Conservation (phyloP, 306 rosid species). For the Sicyos baderoa region DNA sequence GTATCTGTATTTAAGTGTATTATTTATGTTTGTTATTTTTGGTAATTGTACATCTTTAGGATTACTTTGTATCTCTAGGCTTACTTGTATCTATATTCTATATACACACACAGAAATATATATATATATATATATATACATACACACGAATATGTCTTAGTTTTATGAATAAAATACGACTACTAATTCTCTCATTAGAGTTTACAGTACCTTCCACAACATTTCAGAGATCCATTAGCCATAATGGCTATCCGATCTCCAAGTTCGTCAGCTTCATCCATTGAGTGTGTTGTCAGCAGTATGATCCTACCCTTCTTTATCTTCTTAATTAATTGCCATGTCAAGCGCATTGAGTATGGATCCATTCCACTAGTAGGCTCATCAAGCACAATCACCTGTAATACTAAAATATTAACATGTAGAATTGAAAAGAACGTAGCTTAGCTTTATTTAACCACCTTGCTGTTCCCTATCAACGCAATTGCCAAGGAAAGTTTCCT, state of each 20-base stretch:
- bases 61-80: too few relatives aligned
- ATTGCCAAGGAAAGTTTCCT: constrained; percentile 96
- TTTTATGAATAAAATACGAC: too few relatives aligned
- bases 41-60: too few relatives aligned
- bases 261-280: constrained; percentile 98
- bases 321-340: constrained; percentile 93
- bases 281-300: constrained; percentile 88
- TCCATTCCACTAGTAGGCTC: constrained; percentile 99
- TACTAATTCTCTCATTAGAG: too few relatives aligned
- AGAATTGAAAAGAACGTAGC: constrained; percentile 6
- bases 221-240: constrained; percentile 93
- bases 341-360: constrained; percentile 96
- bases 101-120: too few relatives aligned
- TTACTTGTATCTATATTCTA: too few relatives aligned
- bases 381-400: constrained; percentile 83
- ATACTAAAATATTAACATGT: constrained; percentile 16
- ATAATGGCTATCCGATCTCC: constrained; percentile 97
- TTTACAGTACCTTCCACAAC: constrained; percentile 73
- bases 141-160: too few relatives aligned
- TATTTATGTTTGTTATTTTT: too few relatives aligned
- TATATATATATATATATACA: too few relatives aligned
- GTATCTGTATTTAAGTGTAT: too few relatives aligned
- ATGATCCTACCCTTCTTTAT: constrained; percentile 88
- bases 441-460: constrained; percentile 41
- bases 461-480: constrained; percentile 84